These are phyloP conservation scores for Fusarium sublunatum DNA, from an alignment of 2,329 filamentous ascomycete genomes.

Conservation along the genomic window DNA sequence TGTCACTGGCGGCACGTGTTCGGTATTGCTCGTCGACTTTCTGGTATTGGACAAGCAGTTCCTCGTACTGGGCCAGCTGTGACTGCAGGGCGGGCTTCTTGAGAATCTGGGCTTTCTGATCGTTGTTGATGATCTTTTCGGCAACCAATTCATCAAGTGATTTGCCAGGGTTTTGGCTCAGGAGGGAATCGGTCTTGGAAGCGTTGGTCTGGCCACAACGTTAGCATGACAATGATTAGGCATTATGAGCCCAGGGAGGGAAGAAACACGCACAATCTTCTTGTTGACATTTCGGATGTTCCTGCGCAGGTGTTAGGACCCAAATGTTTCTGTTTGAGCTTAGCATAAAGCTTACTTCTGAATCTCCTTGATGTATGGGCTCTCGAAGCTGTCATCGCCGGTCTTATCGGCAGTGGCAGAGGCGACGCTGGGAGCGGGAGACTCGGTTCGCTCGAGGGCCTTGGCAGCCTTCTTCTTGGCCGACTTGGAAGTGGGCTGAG, in stretches of 20 bases:
- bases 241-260: constrained; percentile 20
- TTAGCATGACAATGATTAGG: constrained; percentile 34
- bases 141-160: constrained; percentile 78
- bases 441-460: constrained; percentile 63
- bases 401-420: constrained; percentile 63
- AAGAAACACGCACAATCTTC: constrained; percentile 78
- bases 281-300: constrained; percentile 92
- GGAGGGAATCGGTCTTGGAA: constrained; percentile 76
- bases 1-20: constrained; percentile 66
- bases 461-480: constrained; percentile 74
- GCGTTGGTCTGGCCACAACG: constrained; percentile 67
- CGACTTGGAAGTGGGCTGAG: constrained; percentile 71
- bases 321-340: not conserved
- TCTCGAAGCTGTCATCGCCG: constrained; percentile 72
- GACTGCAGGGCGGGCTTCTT: constrained; percentile 80
- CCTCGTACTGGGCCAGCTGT: constrained; percentile 76
- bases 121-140: constrained; percentile 79
- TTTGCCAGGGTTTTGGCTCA: constrained; percentile 76
- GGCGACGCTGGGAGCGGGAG: constrained; percentile 62
- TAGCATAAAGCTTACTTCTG: constrained; percentile 75
- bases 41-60: constrained; percentile 78
- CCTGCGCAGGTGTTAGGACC: constrained; percentile 60
- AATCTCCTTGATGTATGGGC: constrained; percentile 85
- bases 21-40: constrained; percentile 81
- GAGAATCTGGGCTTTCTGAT: constrained; percentile 80